Percentiles rank a stretch among this genome's conserved stretches.
Conservation (phyloP, 176 grass and related monocot genomes). For the Carex littledalei region DNA sequence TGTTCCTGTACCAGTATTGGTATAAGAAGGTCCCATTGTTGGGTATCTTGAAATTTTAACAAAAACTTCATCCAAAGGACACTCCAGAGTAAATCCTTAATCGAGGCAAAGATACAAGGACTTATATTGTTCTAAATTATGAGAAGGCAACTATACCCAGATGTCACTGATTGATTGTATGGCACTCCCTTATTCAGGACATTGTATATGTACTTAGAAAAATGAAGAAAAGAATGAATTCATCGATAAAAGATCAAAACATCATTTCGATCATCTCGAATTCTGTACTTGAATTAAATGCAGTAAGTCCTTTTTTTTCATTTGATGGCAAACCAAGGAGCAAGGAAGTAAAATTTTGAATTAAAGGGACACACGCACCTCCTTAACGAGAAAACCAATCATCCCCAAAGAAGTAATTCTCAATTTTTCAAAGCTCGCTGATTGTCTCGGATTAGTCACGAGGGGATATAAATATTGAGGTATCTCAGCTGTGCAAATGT, state of each 20-base stretch:
- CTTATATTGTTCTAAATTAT: not conserved
- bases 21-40: not conserved
- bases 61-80: not conserved
- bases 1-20: not conserved
- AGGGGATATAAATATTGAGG: constrained; percentile 14
- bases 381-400: not conserved
- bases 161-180: not conserved
- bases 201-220: not conserved
- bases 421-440: not conserved
- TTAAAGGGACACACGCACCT: not conserved
- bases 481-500: not conserved
- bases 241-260: not conserved
- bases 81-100: not conserved
- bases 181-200: not conserved
- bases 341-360: not conserved
- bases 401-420: constrained; percentile 15
- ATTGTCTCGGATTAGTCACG: not conserved
- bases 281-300: not conserved
- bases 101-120: not conserved
- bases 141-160: not conserved
- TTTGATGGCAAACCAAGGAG: not conserved
- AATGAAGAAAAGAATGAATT: not conserved
- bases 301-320: not conserved
- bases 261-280: not conserved
- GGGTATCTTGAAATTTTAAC: not conserved